Conservation (phyloP, 2,329 filamentous ascomycete genomes). For the Drechslerella stenobrocha region DNA sequence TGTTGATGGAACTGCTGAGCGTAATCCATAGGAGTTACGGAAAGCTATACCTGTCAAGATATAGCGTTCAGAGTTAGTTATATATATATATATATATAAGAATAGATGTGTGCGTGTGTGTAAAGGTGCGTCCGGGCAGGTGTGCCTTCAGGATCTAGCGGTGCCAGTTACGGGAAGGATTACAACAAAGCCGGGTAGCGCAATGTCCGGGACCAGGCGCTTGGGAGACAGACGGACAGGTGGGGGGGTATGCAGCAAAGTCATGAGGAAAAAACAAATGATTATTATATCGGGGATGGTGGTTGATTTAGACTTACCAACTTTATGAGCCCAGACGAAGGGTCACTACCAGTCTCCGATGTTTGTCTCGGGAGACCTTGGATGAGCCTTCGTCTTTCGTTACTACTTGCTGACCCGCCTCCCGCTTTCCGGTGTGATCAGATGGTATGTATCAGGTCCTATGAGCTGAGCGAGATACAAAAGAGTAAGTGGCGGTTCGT, state of each 20-base stretch:
- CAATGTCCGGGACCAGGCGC: conserved; percentile 35
- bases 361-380: conserved; percentile 46
- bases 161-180: conserved; percentile 31
- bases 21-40: conserved; percentile 49
- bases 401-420: conserved; percentile 38
- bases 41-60: conserved; percentile 49
- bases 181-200: conserved; percentile 41
- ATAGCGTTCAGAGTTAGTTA: conserved; percentile 38
- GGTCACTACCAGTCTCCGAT: conserved; percentile 48
- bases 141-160: conserved; percentile 37
- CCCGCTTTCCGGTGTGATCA: conserved; percentile 37
- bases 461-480: conserved; percentile 46
- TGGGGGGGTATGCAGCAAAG: conserved; percentile 22
- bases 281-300: conserved; percentile 11
- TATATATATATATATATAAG: conserved; percentile 38
- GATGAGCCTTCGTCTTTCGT: conserved; percentile 48
- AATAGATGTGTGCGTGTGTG: background rate
- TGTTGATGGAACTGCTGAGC: conserved; percentile 49
- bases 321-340: conserved; percentile 48
- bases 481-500: conserved; percentile 41
- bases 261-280: conserved; percentile 23
- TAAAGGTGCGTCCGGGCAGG: background rate
- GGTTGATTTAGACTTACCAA: conserved; percentile 39
- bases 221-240: conserved; percentile 7
- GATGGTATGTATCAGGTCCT: conserved; percentile 45